Conservation (phyloP, 306 rosid genomes). For the Morella rubra region DNA sequence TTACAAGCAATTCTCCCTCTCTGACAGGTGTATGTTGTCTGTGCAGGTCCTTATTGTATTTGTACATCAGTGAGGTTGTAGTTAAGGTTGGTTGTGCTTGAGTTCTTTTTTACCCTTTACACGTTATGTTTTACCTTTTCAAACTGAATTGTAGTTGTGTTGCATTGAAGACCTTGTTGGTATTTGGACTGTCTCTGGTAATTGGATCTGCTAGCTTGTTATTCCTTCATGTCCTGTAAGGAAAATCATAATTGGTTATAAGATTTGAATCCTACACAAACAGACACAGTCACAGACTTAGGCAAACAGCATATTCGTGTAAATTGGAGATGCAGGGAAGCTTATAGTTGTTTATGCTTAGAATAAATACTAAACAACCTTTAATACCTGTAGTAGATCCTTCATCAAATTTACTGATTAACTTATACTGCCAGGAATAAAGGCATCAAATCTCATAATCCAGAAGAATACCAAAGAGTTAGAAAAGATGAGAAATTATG, state of each 20-base stretch:
- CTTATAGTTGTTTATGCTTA: too few species aligned
- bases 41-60: conserved; percentile 65
- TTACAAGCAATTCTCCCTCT: not conserved
- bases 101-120: conserved; percentile 4
- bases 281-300: not conserved
- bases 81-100: conserved; percentile 56
- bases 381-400: too few species aligned
- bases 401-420: too few species aligned
- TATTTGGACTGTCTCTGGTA: not conserved
- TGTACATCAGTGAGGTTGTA: conserved; percentile 78
- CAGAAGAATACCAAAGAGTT: too few species aligned
- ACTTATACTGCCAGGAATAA: too few species aligned
- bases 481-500: too few species aligned
- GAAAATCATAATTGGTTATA: not conserved
- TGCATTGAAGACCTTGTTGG: not conserved
- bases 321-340: too few species aligned
- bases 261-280: not conserved
- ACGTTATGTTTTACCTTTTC: conserved; percentile 2
- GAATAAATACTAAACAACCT: too few species aligned
- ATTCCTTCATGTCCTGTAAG: not conserved
- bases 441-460: too few species aligned
- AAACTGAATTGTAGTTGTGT: not conserved
- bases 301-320: not conserved
- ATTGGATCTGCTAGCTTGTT: not conserved
- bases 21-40: conserved; percentile 18